Percentiles rank a stretch among this genome's conserved stretches.
Evolutionary conservation across 2,329 filamentous ascomycete species (phyloP).

Genomic region (Penicillium sp.): DNA sequence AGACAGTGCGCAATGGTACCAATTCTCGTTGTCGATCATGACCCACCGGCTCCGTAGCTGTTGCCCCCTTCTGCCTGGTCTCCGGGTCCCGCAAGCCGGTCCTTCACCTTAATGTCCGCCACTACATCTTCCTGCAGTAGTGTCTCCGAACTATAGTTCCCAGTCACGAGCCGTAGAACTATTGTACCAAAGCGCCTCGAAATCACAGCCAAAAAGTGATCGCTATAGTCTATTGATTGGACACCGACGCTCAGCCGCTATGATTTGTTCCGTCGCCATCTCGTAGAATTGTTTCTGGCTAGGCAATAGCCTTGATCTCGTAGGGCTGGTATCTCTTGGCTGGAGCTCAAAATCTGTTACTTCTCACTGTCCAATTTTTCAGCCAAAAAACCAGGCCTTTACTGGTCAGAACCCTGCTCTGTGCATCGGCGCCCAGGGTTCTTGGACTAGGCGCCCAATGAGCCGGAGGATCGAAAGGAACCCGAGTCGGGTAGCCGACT

Average conservation of each 20-base stretch:
- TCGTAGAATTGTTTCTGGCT: neutral
- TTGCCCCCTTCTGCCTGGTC: neutral
- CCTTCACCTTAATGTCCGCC: neutral
- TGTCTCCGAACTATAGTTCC: neutral
- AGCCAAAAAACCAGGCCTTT: neutral
- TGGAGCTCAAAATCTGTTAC: neutral
- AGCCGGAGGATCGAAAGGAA: neutral
- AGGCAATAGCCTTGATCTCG: neutral
- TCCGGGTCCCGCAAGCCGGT: neutral
- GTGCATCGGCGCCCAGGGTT: neutral
- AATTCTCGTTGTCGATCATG: slow-evolving; percentile 17
- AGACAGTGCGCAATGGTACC: slow-evolving; percentile 11
- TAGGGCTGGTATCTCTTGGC: slow-evolving; percentile 1
- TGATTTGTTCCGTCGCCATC: slow-evolving; percentile 3
- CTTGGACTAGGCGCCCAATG: neutral
- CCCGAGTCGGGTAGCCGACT: slow-evolving; percentile 17
- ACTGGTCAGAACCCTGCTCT: neutral
- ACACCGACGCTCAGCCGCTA: neutral
- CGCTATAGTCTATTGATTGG: slow-evolving; percentile 3
- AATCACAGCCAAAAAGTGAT: slow-evolving; percentile 3
- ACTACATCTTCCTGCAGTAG: neutral
- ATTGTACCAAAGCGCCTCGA: slow-evolving; percentile 4
- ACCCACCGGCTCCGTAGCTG: slow-evolving; percentile 8
- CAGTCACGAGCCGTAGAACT: slow-evolving; percentile 2
- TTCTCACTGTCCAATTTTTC: neutral